phyloP scores from a whole-genome alignment of 345 rosid genomes.

The Clausena lansium region DNA sequence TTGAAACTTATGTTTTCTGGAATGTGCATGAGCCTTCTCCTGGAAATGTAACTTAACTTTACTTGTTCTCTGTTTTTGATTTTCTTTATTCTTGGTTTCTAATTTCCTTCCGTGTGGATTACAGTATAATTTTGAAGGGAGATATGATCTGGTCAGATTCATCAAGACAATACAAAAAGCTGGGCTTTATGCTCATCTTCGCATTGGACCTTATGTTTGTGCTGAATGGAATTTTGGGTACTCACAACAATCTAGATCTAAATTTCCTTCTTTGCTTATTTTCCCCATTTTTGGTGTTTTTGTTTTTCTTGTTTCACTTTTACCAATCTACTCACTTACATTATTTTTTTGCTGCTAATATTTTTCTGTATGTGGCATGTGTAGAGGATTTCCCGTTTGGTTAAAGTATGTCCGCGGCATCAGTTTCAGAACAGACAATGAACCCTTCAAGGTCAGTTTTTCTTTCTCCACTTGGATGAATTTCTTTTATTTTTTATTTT shows the following conservation, averaged over 20 bases:
- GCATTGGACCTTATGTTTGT: conserved; percentile 97
- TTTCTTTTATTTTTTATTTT: not conserved
- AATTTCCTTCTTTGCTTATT: not conserved
- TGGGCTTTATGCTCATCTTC: conserved; percentile 92
- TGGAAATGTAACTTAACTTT: conserved; percentile 63
- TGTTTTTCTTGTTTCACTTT: not conserved
- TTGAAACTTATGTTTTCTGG: conserved; percentile 99
- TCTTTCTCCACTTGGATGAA: conserved; percentile 1
- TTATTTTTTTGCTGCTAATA: not conserved
- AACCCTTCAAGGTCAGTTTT: conserved; percentile 89
- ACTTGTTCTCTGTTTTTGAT: not conserved
- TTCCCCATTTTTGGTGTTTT: not conserved
- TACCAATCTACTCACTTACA: not conserved
- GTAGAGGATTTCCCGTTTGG: conserved; percentile 99
- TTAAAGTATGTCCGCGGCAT: conserved; percentile 97
- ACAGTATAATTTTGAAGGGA: conserved; percentile 90
- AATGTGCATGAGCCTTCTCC: conserved; percentile 97
- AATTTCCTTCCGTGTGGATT: conserved; percentile 9
- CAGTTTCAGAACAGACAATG: conserved; percentile 98
- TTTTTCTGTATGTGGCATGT: conserved; percentile 21
- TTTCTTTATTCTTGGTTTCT: not conserved
- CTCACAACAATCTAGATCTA: conserved; percentile 29
- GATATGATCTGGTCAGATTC: conserved; percentile 94
- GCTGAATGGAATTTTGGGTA: conserved; percentile 99
- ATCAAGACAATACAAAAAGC: conserved; percentile 76